These are phyloP conservation scores for Plantago elongata DNA, from an alignment of 257 asterid species.

Conservation along the genomic window DNA sequence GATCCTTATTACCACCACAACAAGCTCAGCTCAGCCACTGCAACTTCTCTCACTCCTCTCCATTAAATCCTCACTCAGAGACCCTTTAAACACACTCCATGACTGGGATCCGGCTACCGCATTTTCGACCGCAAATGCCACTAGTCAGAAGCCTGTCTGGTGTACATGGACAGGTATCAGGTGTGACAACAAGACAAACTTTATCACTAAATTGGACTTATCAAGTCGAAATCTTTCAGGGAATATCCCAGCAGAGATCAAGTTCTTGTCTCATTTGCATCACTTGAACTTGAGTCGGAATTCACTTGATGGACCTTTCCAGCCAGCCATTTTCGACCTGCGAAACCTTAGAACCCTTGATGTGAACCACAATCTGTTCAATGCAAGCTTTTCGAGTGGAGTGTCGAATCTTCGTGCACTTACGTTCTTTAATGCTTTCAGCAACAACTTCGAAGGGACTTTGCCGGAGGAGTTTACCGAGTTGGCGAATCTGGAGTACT, in stretches of 20 bases:
- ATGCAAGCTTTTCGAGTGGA: slow-evolving; percentile 59
- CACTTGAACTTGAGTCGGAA: slow-evolving; percentile 68
- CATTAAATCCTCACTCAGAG: slow-evolving; percentile 53
- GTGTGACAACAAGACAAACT: slow-evolving; percentile 46
- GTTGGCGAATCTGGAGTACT: slow-evolving; percentile 58
- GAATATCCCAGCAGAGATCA: slow-evolving; percentile 39
- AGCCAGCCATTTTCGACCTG: slow-evolving; percentile 46
- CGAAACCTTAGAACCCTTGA: slow-evolving; percentile 55
- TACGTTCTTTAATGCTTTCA: slow-evolving; percentile 48
- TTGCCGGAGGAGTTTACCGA: slow-evolving; percentile 50
- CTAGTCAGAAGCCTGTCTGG: slow-evolving; percentile 41
- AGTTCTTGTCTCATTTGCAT: slow-evolving; percentile 41
- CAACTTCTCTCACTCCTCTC: slow-evolving; percentile 55
- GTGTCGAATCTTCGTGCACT: slow-evolving; percentile 55
- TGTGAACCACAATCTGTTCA: slow-evolving; percentile 59
- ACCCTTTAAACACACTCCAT: slow-evolving; percentile 51
- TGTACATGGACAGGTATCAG: slow-evolving; percentile 73
- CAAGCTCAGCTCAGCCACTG: slow-evolving; percentile 33
- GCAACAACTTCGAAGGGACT: slow-evolving; percentile 68
- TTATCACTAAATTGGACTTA: slow-evolving; percentile 51
- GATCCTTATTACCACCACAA: slow-evolving; percentile 17
- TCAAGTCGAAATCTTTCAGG: slow-evolving; percentile 80
- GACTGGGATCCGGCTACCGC: slow-evolving; percentile 57
- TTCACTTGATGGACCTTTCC: slow-evolving; percentile 56
- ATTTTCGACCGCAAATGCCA: slow-evolving; percentile 27